A percentile compares a stretch with the other conserved stretches of the same genome.
Conservation (phyloP, 345 rosid species). For the Mangifera indica region DNA sequence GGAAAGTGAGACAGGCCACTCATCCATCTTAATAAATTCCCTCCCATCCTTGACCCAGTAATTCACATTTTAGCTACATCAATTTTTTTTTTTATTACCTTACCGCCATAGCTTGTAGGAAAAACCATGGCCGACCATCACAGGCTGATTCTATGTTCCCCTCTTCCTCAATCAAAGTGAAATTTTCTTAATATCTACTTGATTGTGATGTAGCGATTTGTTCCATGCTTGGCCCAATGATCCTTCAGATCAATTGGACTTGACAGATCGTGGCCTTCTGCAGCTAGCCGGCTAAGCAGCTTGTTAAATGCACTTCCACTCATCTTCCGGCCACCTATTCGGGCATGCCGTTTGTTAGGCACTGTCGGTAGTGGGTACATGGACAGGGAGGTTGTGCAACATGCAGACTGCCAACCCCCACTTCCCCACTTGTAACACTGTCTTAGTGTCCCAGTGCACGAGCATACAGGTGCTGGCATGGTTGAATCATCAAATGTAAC, state of each 20-base stretch:
- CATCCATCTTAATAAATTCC: not conserved
- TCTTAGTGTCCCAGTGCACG: constrained; percentile 83
- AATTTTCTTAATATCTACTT: constrained; percentile 24
- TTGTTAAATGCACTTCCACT: constrained; percentile 97
- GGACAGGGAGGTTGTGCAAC: constrained; percentile 91
- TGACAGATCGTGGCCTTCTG: constrained; percentile 71
- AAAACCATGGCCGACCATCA: no score
- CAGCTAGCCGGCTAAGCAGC: constrained; percentile 94
- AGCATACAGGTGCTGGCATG: constrained; percentile 90
- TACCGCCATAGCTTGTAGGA: no score
- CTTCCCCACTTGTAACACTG: constrained; percentile 99
- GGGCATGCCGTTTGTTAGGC: constrained; percentile 88
- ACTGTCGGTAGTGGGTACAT: constrained; percentile 82
- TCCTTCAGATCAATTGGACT: constrained; percentile 69
- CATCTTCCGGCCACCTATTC: constrained; percentile 96
- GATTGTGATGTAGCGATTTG: constrained; percentile 57
- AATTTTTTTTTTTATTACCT: not conserved
- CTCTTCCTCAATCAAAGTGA: not conserved
- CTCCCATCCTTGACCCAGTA: not conserved
- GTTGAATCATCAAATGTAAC: constrained; percentile 87
- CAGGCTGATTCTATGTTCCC: no score
- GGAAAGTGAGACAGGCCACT: not conserved
- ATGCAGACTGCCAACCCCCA: constrained; percentile 98
- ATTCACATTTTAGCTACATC: not conserved
- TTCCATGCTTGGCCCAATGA: constrained; percentile 79